phyloP scores from a whole-genome alignment of 1,284 basidiomycete species.

The Ustilago hordei region DNA sequence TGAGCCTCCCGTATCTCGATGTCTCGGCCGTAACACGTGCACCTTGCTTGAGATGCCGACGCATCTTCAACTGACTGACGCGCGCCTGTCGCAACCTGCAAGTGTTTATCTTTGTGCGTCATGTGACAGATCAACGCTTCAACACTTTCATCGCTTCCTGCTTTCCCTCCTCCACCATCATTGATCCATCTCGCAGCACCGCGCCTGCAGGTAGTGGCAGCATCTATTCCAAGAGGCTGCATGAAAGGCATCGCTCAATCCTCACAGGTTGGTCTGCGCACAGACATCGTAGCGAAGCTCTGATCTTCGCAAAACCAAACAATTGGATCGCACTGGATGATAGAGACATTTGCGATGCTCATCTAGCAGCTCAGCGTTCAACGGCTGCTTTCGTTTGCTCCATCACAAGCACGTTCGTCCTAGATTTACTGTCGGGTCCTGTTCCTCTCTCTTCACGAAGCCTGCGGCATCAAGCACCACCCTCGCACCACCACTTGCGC shows the following conservation, averaged over 20 bases:
- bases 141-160: background rate
- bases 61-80: too few relatives aligned
- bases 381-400: background rate
- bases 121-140: conserved; percentile 3
- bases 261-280: background rate
- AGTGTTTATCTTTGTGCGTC: background rate
- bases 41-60: too few relatives aligned
- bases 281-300: background rate
- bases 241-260: too few relatives aligned
- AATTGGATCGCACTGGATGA: background rate
- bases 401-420: background rate
- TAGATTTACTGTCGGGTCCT: background rate
- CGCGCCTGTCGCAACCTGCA: background rate
- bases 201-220: background rate
- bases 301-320: background rate
- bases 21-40: too few relatives aligned
- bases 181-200: background rate
- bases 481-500: background rate
- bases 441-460: too few relatives aligned
- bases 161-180: background rate
- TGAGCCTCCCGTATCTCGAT: too few relatives aligned
- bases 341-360: background rate
- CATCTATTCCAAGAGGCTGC: too few relatives aligned
- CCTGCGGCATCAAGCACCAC: background rate
- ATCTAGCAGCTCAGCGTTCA: background rate